Percentiles rank a stretch among this genome's conserved stretches.
Evolutionary conservation across 2,329 filamentous ascomycete genomes (phyloP).

Genomic region (Penicillium brasilianum): DNA sequence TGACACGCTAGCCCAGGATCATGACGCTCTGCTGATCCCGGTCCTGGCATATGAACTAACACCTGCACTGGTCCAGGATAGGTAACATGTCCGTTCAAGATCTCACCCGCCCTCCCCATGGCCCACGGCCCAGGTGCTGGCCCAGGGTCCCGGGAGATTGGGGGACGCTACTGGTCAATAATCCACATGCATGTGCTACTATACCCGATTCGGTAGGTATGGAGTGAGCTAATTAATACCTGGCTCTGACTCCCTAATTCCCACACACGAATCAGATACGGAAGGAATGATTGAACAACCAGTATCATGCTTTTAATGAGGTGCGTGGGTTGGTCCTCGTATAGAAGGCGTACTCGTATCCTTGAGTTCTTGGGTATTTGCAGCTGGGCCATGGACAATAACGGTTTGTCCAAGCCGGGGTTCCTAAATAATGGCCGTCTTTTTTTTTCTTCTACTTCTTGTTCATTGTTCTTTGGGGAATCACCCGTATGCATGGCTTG

Average conservation of each 20-base stretch:
- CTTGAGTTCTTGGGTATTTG: background rate
- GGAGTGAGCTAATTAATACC: slow-evolving; percentile 10
- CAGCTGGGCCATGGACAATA: background rate
- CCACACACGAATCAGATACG: background rate
- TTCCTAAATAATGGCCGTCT: background rate
- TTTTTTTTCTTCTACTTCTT: background rate
- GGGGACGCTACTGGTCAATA: slow-evolving; percentile 17
- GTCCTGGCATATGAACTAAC: slow-evolving; percentile 9
- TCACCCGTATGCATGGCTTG: background rate
- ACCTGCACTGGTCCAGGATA: slow-evolving; percentile 13
- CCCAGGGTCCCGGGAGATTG: slow-evolving; percentile 13
- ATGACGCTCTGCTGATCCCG: slow-evolving; percentile 12
- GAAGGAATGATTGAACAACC: background rate
- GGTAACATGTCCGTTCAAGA: slow-evolving; percentile 26
- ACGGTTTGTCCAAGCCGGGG: background rate
- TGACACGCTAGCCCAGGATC: background rate
- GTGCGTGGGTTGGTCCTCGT: background rate
- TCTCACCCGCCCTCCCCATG: slow-evolving; percentile 19
- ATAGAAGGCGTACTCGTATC: background rate
- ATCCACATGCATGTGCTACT: slow-evolving; percentile 18
- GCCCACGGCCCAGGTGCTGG: slow-evolving; percentile 14
- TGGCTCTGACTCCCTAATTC: background rate
- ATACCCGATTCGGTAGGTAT: slow-evolving; percentile 14
- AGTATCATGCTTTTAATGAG: background rate
- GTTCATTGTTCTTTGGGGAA: background rate